Base-by-base conservation (phyloP, 768 basidiomycete species). In the Leucogyrophana mollusca region DNA sequence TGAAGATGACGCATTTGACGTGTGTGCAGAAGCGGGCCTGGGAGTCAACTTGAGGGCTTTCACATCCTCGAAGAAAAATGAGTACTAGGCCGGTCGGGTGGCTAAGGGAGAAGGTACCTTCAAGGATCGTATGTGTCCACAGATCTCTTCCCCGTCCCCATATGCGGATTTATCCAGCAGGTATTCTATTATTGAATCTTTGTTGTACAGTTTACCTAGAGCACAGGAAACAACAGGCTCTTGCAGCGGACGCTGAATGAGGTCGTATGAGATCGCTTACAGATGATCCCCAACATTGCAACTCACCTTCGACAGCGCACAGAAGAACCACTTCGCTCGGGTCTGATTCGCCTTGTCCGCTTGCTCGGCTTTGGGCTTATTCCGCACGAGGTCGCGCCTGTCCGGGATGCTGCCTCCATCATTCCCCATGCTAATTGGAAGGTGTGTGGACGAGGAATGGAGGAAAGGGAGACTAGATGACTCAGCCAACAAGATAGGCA, bases 191-290 rank as follows among this genome's bases (percentile, higher is more conserved):
- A 99, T 73, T 1, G 94, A 82, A 56, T 95, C 95, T 61, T 95
- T 96, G 69, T 97, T 99, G 64, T 97, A 98, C 1, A 99, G 72
- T 64, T 94, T 95, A 9, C 96, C 96, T 0, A 97, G 76, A 1
- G 84, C 84, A 67, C 93, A 95, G 0, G 94, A 85, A 0, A 97
- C 96, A 4, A 97, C 73, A 0, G 96, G 96, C 48, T 90, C 84
- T 57, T 85, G 83, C 2, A 98, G 74, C n/a, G 83, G 85, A 44
- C 80, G 79, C 92, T 94, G 58, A 30, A 42, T 4, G 24, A 35
- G 11, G 33, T n/a, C 23, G 2, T 11, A 35, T 59, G 6, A 51
- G 30, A 14, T 45, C 13, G 6, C 20, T 16, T 30, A 34, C 47
- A 34, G 24, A 17, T 3, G 22, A 8, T 16, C 27, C 10, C 23